phyloP scores from a whole-genome alignment of 2,329 filamentous ascomycete genomes.

The Colletotrichum paranaense region DNA sequence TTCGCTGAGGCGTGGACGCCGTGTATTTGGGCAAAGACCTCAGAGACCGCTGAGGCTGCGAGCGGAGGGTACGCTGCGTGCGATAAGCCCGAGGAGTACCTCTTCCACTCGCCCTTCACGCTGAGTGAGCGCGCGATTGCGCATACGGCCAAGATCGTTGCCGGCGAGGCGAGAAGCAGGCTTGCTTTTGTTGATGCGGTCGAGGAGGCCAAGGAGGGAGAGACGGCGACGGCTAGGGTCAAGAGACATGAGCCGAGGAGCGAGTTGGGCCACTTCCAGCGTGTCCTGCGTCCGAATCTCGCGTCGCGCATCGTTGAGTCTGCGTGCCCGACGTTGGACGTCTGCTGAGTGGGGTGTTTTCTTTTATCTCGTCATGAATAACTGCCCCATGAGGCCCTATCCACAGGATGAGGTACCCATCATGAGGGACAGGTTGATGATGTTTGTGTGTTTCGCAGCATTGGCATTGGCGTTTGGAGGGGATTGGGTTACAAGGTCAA shows the following conservation, averaged over 20 bases:
- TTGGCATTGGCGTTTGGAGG: conserved; percentile 29
- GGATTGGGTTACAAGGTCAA: background rate
- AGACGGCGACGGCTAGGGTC: background rate
- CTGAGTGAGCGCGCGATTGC: conserved; percentile 48
- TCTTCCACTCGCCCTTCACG: conserved; percentile 65
- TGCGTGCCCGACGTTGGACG: conserved; percentile 15
- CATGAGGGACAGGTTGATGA: background rate
- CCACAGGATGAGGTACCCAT: background rate
- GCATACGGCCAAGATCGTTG: conserved; percentile 27
- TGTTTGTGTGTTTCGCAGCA: conserved; percentile 13
- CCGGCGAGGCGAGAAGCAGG: background rate
- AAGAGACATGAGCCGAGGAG: conserved; percentile 14
- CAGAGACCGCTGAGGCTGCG: conserved; percentile 17
- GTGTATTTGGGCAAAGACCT: conserved; percentile 47
- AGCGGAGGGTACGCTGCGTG: conserved; percentile 45
- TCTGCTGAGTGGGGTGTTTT: conserved; percentile 13
- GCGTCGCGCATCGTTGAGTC: background rate
- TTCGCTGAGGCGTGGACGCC: conserved; percentile 57
- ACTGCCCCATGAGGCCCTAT: background rate
- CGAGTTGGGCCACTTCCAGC: background rate
- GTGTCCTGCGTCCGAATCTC: background rate
- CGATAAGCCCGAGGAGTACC: conserved; percentile 55
- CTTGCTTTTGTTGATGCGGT: conserved; percentile 11
- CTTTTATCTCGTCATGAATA: background rate
- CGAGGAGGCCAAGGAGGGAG: background rate